These are phyloP conservation scores for Diaporthe vaccinii DNA, from an alignment of 2,329 filamentous ascomycete species.

Conservation along the genomic window DNA sequence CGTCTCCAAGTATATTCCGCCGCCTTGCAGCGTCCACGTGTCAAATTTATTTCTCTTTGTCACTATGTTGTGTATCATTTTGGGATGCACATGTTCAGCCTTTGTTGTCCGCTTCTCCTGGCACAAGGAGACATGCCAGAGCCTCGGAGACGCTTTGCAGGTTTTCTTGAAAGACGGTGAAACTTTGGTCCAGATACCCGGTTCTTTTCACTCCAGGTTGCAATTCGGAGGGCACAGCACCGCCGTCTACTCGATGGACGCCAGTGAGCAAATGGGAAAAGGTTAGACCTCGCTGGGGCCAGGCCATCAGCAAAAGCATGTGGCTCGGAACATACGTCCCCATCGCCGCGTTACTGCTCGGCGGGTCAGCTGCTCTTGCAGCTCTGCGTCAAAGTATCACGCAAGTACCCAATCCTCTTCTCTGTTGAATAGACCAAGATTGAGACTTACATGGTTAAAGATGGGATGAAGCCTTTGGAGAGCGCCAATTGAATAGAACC, in stretches of 20 bases:
- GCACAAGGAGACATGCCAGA: not conserved
- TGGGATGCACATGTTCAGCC: not conserved
- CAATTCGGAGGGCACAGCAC: too few relatives aligned
- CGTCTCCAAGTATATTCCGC: too few relatives aligned
- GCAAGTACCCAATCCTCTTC: not conserved
- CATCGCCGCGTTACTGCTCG: not conserved
- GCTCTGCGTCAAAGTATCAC: fast-evolving
- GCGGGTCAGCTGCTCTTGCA: not conserved
- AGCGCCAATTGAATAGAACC: not conserved
- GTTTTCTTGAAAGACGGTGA: not conserved
- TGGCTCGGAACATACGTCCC: not conserved
- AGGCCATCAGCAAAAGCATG: not conserved
- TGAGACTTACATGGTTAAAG: too few relatives aligned
- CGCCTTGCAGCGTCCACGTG: not conserved
- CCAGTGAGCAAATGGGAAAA: not conserved
- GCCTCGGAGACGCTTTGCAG: not conserved
- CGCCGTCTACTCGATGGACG: not conserved
- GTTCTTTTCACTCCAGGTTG: too few relatives aligned
- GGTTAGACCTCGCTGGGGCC: not conserved
- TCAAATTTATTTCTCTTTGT: not conserved
- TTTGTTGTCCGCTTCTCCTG: not conserved
- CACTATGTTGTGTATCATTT: not conserved
- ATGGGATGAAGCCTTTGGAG: not conserved
- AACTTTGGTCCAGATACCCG: not conserved
- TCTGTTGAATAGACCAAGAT: too few relatives aligned